Evolutionary conservation across 225 moss, liverwort and hornwort species (phyloP).

Genomic region (Thuidium tamariscinum): DNA sequence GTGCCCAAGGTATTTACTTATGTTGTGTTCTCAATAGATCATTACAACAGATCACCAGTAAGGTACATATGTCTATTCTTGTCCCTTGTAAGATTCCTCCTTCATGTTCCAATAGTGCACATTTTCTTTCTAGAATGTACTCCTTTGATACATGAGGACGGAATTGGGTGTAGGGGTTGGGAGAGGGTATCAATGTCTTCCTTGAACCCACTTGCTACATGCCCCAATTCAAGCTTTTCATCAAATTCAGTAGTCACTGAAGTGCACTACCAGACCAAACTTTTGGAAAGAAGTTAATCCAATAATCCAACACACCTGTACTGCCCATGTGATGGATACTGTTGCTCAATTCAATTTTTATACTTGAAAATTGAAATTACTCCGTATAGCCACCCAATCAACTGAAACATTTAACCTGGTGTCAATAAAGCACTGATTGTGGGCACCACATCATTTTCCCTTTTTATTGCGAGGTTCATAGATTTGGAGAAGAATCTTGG

Average conservation of each 20-base stretch:
- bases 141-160: neutral
- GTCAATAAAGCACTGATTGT: neutral
- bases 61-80: accelerated
- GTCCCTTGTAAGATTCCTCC: neutral
- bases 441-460: neutral
- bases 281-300: too few species aligned
- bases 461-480: neutral
- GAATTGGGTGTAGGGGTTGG: neutral
- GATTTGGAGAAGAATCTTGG: neutral
- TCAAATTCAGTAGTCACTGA: neutral
- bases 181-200: too few species aligned
- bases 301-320: neutral
- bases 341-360: neutral
- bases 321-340: neutral
- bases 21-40: too few species aligned
- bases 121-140: neutral
- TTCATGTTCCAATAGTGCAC: neutral
- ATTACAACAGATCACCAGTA: too few species aligned
- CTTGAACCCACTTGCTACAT: too few species aligned
- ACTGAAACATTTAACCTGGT: neutral
- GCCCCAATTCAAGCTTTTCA: too few species aligned
- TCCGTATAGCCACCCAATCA: neutral
- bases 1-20: too few species aligned
- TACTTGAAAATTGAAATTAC: neutral
- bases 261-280: neutral